Conservation (phyloP, 1,139 yeast species). For the Hansenula sp. region DNA sequence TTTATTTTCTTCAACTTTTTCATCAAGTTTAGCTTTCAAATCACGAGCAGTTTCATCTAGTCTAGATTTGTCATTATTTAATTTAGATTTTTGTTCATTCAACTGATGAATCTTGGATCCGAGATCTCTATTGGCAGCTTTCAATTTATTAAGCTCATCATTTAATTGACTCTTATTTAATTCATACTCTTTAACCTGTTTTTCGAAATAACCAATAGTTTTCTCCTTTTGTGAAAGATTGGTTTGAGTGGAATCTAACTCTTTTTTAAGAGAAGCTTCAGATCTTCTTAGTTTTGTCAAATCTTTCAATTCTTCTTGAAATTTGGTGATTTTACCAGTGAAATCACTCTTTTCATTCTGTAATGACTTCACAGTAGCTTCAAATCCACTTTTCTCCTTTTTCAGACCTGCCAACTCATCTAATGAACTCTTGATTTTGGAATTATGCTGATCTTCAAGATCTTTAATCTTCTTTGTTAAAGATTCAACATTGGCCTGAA, state of each 20-base stretch:
- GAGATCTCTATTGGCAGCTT: slow-evolving; percentile 23
- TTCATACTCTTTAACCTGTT: slow-evolving; percentile 33
- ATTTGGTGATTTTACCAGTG: slow-evolving; percentile 14
- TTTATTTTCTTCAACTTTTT: slow-evolving; percentile 51
- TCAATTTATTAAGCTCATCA: slow-evolving; percentile 23
- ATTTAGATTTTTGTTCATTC: slow-evolving; percentile 22
- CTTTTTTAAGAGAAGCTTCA: slow-evolving; percentile 24
- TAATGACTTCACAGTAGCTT: slow-evolving; percentile 25
- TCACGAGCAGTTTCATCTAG: slow-evolving; percentile 38
- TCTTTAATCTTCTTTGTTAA: slow-evolving; percentile 8
- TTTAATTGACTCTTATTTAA: slow-evolving; percentile 21
- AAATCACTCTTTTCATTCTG: slow-evolving; percentile 35
- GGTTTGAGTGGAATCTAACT: slow-evolving; percentile 12
- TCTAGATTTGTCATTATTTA: slow-evolving; percentile 32
- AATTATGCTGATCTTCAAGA: slow-evolving; percentile 14
- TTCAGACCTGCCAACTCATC: slow-evolving; percentile 18
- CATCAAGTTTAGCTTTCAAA: slow-evolving; percentile 37
- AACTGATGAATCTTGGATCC: slow-evolving; percentile 10
- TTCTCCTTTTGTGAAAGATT: slow-evolving; percentile 43
- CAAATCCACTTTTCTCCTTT: slow-evolving; percentile 25
- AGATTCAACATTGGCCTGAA: slow-evolving; percentile 12
- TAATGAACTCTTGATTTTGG: slow-evolving; percentile 3
- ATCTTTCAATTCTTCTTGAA: slow-evolving; percentile 28
- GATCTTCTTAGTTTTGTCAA: slow-evolving; percentile 26
- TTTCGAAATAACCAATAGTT: slow-evolving; percentile 40